A percentile compares a stretch with the other conserved stretches of the same genome.
Conservation (phyloP, 2,329 filamentous ascomycete species). For the Ceratocystis ficicola region DNA sequence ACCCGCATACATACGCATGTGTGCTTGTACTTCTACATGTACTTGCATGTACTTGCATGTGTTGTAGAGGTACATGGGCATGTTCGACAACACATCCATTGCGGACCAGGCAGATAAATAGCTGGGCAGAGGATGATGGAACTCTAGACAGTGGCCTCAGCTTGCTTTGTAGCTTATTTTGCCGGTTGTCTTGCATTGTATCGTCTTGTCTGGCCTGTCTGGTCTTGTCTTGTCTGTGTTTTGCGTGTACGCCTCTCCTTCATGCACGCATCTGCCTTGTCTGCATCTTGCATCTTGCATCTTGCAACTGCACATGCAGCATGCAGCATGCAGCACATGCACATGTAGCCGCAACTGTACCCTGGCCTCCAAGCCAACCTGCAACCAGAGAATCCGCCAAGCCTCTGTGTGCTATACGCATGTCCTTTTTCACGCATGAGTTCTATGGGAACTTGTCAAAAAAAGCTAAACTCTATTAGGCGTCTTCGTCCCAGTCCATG, state of each 20-base stretch:
- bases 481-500: not conserved
- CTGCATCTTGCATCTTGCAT: slow-evolving; percentile 4
- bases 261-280: not conserved
- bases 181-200: not conserved
- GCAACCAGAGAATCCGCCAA: not conserved
- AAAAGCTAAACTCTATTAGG: slow-evolving; percentile 4
- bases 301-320: not conserved
- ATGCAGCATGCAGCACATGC: not conserved
- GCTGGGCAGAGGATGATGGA: too few relatives aligned
- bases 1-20: not conserved
- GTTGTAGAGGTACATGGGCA: too few relatives aligned
- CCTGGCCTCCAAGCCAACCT: not conserved
- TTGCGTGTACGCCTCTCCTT: too few relatives aligned
- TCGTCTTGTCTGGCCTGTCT: not conserved
- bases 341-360: not conserved
- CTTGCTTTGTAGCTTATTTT: not conserved
- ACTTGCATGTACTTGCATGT: too few relatives aligned
- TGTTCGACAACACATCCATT: too few relatives aligned
- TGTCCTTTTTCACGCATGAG: not conserved
- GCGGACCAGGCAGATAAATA: too few relatives aligned
- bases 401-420: not conserved
- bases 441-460: not conserved
- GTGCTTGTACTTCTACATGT: too few relatives aligned
- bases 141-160: not conserved
- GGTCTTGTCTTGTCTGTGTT: not conserved